Evolutionary conservation across 1,139 yeast species (phyloP).

Genomic region (Keqinozyma sinolaborantium): DNA sequence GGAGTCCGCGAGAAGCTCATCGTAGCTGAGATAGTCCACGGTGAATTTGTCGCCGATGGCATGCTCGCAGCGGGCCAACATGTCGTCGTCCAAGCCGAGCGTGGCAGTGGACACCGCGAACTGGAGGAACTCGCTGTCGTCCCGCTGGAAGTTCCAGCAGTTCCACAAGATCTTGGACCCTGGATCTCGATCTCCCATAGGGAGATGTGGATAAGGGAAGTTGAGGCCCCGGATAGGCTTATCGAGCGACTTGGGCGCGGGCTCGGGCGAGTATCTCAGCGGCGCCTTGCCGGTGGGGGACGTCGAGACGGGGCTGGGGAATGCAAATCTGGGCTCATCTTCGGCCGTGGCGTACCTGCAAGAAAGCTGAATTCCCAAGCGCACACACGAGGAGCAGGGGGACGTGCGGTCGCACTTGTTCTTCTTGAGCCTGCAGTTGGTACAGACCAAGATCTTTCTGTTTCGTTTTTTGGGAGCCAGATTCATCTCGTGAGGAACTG

Average conservation of each 20-base stretch:
- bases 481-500: too few relatives aligned
- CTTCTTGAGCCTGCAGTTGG: conserved; percentile 26
- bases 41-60: background rate
- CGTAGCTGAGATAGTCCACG: background rate
- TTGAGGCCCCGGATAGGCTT: conserved; percentile 1
- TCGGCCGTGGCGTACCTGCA: conserved; percentile 14
- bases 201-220: conserved; percentile 6
- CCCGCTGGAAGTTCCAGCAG: conserved; percentile 7
- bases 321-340: too few relatives aligned
- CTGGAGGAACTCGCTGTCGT: conserved; percentile 6
- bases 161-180: conserved; percentile 6
- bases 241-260: conserved; percentile 4
- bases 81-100: conserved; percentile 4
- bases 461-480: conserved; percentile 11
- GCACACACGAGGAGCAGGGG: conserved; percentile 32
- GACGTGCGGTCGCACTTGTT: conserved; percentile 29
- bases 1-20: background rate
- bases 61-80: background rate
- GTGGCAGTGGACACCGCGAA: conserved; percentile 4
- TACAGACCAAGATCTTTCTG: conserved; percentile 20
- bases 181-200: conserved; percentile 8
- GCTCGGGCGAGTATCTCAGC: too few relatives aligned
- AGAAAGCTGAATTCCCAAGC: conserved; percentile 11
- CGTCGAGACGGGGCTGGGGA: too few relatives aligned
- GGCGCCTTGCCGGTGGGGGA: too few relatives aligned